Conservation (phyloP, 768 basidiomycete species). For the Kondoa malvinella region DNA sequence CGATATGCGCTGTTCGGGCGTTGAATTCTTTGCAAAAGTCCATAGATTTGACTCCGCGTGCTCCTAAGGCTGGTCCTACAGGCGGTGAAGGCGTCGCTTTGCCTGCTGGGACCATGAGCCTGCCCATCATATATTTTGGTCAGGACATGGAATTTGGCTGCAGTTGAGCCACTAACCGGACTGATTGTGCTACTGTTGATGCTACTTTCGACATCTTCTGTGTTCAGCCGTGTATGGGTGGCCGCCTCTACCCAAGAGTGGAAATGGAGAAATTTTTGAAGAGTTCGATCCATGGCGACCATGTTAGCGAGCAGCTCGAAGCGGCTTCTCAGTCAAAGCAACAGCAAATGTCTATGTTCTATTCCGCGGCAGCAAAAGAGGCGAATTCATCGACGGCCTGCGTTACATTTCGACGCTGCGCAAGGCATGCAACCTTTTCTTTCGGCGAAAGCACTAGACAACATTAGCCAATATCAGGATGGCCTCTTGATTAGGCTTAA, state of each 20-base stretch:
- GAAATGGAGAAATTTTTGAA: neutral
- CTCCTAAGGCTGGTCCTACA: slow-evolving; percentile 71
- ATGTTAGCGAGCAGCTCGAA: neutral
- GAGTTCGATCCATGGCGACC: neutral
- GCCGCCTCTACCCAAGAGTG: neutral
- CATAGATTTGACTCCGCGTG: slow-evolving; percentile 96
- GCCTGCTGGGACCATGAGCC: slow-evolving; percentile 1
- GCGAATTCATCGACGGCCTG: slow-evolving; percentile 30
- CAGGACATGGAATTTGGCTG: neutral
- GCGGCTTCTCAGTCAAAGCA: neutral
- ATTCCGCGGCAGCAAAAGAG: neutral
- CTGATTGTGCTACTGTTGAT: neutral
- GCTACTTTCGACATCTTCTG: neutral
- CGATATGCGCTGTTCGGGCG: slow-evolving; percentile 77
- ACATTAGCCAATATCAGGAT: slow-evolving; percentile 66
- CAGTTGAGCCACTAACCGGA: neutral
- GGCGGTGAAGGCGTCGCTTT: neutral
- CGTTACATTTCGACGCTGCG: slow-evolving; percentile 50
- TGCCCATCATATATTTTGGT: neutral
- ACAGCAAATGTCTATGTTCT: neutral
- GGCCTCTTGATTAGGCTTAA: slow-evolving; percentile 64
- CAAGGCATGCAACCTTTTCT: slow-evolving; percentile 63
- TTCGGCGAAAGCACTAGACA: slow-evolving; percentile 51
- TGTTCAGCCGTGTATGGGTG: neutral
- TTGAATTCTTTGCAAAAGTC: slow-evolving; percentile 99